Evolutionary conservation across 805 yeast genomes (phyloP).

Genomic region (Starmerella ratchasimensis): DNA sequence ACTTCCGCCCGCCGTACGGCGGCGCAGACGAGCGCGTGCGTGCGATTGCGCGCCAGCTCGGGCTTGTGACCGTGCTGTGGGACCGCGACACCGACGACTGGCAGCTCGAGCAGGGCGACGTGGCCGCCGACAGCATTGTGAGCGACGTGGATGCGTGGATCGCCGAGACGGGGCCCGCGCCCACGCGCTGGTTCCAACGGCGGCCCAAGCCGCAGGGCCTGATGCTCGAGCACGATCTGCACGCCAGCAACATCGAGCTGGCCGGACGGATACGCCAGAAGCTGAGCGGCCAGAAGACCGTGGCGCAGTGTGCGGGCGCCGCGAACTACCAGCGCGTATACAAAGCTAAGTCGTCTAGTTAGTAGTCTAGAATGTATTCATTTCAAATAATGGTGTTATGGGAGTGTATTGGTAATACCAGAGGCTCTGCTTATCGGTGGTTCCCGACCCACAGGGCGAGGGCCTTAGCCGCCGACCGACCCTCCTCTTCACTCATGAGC

Average conservation of each 20-base stretch:
- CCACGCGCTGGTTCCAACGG: slow-evolving; percentile 2
- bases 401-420: too few species aligned
- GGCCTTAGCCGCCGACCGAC: too few species aligned
- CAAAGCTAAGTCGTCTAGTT: not conserved
- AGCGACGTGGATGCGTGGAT: slow-evolving; percentile 46
- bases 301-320: slow-evolving; percentile 12
- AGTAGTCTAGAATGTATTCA: too few species aligned
- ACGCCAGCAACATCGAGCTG: slow-evolving; percentile 48
- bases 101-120: slow-evolving; percentile 46
- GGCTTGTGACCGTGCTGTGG: slow-evolving; percentile 82
- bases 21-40: slow-evolving; percentile 83
- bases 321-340: not conserved
- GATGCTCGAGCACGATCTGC: slow-evolving; percentile 77
- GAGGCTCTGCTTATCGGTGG: too few species aligned
- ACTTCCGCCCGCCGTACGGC: slow-evolving; percentile 96
- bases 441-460: too few species aligned
- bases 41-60: slow-evolving; percentile 64
- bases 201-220: slow-evolving; percentile 35
- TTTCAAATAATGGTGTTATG: too few species aligned
- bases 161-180: not conserved
- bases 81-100: slow-evolving; percentile 86
- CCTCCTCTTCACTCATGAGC: too few species aligned
- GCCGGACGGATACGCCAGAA: slow-evolving; percentile 25
- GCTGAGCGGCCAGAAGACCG: slow-evolving; percentile 13
- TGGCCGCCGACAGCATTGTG: slow-evolving; percentile 40